Conservation (phyloP, 306 rosid genomes). For the Fragaria vesca region DNA sequence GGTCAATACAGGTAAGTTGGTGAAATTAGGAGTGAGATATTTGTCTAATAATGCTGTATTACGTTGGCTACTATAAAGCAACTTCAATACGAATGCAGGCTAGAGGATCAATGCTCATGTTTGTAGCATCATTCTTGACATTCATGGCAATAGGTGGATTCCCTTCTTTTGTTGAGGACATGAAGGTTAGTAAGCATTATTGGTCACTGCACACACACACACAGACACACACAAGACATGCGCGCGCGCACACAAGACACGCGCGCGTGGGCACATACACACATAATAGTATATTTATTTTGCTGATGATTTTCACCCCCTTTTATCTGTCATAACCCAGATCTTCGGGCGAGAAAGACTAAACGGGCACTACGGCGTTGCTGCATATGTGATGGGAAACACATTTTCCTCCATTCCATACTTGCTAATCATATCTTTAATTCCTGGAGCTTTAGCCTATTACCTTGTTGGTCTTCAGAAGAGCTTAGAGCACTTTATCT, state of each 20-base stretch:
- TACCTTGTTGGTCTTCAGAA: constrained; percentile 51
- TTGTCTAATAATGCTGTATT: background rate
- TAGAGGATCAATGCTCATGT: constrained; percentile 59
- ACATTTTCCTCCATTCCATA: constrained; percentile 49
- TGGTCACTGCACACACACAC: background rate
- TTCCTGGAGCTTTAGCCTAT: constrained; percentile 52
- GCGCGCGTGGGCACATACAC: no score
- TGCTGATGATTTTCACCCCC: background rate
- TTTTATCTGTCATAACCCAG: constrained; percentile 25
- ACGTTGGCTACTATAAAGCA: background rate
- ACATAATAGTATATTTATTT: no score
- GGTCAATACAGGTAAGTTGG: constrained; percentile 38
- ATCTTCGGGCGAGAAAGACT: constrained; percentile 52
- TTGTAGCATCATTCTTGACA: constrained; percentile 57
- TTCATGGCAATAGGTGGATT: constrained; percentile 75
- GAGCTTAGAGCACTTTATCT: constrained; percentile 37
- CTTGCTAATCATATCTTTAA: constrained; percentile 43
- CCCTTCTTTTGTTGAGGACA: constrained; percentile 76
- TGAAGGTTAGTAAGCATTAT: constrained; percentile 46
- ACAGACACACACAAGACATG: no score
- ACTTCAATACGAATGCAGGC: constrained; percentile 34
- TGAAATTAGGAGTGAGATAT: background rate
- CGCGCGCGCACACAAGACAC: no score
- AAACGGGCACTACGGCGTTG: constrained; percentile 59
- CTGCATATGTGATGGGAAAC: constrained; percentile 47